Evolutionary conservation across 2,329 filamentous ascomycete genomes (phyloP).

Genomic region (Aureobasidium sp.): DNA sequence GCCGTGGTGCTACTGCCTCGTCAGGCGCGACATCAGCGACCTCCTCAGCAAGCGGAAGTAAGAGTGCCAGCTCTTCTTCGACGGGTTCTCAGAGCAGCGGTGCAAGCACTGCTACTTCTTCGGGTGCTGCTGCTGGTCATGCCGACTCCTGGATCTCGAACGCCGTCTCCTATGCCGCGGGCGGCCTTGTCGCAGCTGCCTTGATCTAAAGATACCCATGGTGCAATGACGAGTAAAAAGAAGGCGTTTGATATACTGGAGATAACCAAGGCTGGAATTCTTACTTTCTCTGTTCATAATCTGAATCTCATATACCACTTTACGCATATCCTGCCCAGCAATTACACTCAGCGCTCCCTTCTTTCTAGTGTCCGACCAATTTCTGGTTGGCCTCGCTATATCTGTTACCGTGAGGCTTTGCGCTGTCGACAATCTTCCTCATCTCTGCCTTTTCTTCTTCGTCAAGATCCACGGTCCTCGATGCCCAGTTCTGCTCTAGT

Average conservation of each 20-base stretch:
- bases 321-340: too few species aligned
- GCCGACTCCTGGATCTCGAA: slow-evolving; percentile 8
- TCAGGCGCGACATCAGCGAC: neutral
- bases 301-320: neutral
- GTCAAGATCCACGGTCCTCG: slow-evolving; percentile 22
- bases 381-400: slow-evolving; percentile 18
- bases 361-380: slow-evolving; percentile 13
- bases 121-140: slow-evolving; percentile 4
- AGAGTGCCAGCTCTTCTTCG: neutral
- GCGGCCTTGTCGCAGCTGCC: slow-evolving; percentile 2
- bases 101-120: slow-evolving; percentile 5
- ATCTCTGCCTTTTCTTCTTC: slow-evolving; percentile 33
- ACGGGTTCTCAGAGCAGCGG: neutral
- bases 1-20: slow-evolving; percentile 3
- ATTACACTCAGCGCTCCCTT: too few species aligned
- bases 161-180: slow-evolving; percentile 5
- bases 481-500: slow-evolving; percentile 18
- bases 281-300: slow-evolving; percentile 4
- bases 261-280: neutral
- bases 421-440: slow-evolving; percentile 29
- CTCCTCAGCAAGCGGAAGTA: neutral
- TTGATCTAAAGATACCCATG: neutral
- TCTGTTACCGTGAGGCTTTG: slow-evolving; percentile 31
- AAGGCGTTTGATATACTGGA: neutral
- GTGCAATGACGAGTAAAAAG: neutral